Base-by-base conservation (phyloP, 495 filamentous ascomycete genomes). In the Pyrenula aspistea region DNA sequence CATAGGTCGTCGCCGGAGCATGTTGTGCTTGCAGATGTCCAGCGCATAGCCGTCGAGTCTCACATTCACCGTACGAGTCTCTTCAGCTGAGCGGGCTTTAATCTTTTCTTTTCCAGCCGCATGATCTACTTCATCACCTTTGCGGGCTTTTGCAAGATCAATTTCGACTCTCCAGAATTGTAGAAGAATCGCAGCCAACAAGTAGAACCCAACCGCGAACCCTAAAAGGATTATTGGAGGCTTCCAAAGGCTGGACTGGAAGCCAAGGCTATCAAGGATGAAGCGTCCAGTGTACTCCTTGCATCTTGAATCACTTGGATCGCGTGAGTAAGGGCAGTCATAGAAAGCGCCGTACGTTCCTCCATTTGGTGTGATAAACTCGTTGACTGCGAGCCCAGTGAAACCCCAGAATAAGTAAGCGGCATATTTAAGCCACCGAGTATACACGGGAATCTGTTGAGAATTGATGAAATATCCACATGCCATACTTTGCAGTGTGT, bases 401-500 rank as follows among this genome's bases (percentile, higher is more conserved):
- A 88, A 86, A 0, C 72, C 76, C 60, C 88, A 90, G 61, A 83
- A 88, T 49, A 81, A 71, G 55, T 68, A 77, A 11, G 74, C 73
- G 11, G 70, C 69, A 73, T 73, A 77, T 57, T 87, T 87, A 8
- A 84, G 70, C 86, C 86, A 90, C 49, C 85, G 71, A 19, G 85
- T 77, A 63, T 86, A 90, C 2, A 88, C 76, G 0, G 86, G 84
- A 15, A 90, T 88, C 25, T 83, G 82, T 42, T 83, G 77, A 11
- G 75, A 68, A 59, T 89, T 85, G 23, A 89, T 78, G 61, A 89
- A 88, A 62, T 81, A 89, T 2, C 86, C 86, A 59, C 84, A 86
- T 0, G 81, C 76, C 57, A 89, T 77, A 10, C 75, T 81, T 67
- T 89, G 86, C 24, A 90, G 21, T 1, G 86, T 90, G 62, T 82